These are phyloP conservation scores for Curvularia spicifera DNA, from an alignment of 2,329 filamentous ascomycete species.

Conservation along the genomic window DNA sequence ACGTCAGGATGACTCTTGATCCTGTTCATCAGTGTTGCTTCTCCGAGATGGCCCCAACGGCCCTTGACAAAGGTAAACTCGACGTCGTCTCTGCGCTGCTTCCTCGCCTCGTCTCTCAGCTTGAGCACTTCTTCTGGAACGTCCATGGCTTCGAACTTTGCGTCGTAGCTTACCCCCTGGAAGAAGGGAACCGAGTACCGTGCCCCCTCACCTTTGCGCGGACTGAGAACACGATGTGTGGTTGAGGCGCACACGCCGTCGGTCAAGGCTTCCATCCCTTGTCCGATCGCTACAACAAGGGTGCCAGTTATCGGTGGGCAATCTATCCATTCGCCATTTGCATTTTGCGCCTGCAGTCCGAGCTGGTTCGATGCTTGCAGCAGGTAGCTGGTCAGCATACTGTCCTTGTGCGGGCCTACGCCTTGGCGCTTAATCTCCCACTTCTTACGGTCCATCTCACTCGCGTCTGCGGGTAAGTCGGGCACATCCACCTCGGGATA, in stretches of 20 bases:
- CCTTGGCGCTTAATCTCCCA: constrained; percentile 64
- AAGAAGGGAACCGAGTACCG: constrained; percentile 87
- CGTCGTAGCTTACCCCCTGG: constrained; percentile 81
- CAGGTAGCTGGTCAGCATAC: constrained; percentile 81
- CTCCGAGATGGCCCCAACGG: constrained; percentile 71
- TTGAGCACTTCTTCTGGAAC: constrained; percentile 68
- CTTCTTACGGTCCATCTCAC: constrained; percentile 48
- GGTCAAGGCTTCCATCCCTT: constrained; percentile 85
- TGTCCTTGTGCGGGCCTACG: constrained; percentile 83
- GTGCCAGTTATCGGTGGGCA: constrained; percentile 77
- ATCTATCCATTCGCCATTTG: constrained; percentile 79
- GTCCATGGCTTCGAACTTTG: constrained; percentile 78
- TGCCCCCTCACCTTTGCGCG: constrained; percentile 70
- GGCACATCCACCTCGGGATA: constrained; percentile 69
- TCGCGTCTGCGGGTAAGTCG: constrained; percentile 36
- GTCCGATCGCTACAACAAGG: constrained; percentile 85
- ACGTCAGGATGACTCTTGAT: constrained; percentile 89
- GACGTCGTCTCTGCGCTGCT: constrained; percentile 69
- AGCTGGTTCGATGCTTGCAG: constrained; percentile 78
- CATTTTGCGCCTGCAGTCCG: constrained; percentile 84
- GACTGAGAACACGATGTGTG: constrained; percentile 82
- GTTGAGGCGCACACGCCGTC: constrained; percentile 81
- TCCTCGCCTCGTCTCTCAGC: constrained; percentile 67
- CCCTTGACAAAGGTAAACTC: constrained; percentile 84
- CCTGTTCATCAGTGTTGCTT: constrained; percentile 83